Conservation (phyloP, 495 filamentous ascomycete genomes). For the Aspergillus kassunensis region DNA sequence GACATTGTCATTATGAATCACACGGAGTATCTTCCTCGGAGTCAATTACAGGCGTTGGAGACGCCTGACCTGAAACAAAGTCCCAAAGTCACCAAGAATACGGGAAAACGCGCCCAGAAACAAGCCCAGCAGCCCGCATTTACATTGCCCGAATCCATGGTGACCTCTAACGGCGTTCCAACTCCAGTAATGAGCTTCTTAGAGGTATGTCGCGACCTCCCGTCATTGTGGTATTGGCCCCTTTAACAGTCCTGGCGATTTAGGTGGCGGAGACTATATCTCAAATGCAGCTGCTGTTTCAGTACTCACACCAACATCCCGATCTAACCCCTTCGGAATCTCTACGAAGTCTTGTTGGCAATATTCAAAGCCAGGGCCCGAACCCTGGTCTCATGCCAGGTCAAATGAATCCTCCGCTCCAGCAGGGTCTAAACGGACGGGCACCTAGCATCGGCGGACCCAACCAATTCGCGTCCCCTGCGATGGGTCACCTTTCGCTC, state of each 20-base stretch:
- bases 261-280: constrained; percentile 73
- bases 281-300: constrained; percentile 66
- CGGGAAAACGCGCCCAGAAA: constrained; percentile 52
- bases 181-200: constrained; percentile 59
- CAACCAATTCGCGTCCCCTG: constrained; percentile 50
- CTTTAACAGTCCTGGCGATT: neutral
- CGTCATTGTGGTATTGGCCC: too few species aligned
- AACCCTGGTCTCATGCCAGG: constrained; percentile 27
- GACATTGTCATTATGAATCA: constrained; percentile 61
- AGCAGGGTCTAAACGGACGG: constrained; percentile 34
- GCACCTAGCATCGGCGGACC: constrained; percentile 28
- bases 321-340: constrained; percentile 56
- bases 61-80: constrained; percentile 62
- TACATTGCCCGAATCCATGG: constrained; percentile 58
- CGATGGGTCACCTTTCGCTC: constrained; percentile 45
- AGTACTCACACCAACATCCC: constrained; percentile 55
- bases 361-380: constrained; percentile 31
- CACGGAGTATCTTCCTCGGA: constrained; percentile 66
- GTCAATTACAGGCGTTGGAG: constrained; percentile 43
- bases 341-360: constrained; percentile 55
- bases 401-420: constrained; percentile 39
- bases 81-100: constrained; percentile 61
- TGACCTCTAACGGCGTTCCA: constrained; percentile 59
- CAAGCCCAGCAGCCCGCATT: constrained; percentile 47
- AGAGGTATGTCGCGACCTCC: constrained; percentile 47